These are phyloP conservation scores for Ganoderma lingzhi DNA, from an alignment of 1,284 basidiomycete species.

Conservation along the genomic window DNA sequence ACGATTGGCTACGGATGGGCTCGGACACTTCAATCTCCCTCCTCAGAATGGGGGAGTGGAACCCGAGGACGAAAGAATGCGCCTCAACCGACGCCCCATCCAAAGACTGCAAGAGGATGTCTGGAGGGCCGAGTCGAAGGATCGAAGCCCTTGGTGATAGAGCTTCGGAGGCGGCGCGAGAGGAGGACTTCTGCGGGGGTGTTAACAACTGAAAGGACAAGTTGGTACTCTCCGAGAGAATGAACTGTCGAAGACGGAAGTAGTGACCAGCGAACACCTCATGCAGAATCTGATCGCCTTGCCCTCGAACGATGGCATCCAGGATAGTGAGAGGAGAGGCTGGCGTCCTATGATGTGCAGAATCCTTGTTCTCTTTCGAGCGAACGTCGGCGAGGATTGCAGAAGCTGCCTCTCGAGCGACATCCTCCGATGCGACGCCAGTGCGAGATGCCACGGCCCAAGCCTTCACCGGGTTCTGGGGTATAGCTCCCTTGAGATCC, in stretches of 20 bases:
- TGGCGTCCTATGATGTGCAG: too few species aligned
- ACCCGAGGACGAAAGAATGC: background rate
- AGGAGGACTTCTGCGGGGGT: background rate
- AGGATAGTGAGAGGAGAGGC: background rate
- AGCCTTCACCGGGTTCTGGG: background rate
- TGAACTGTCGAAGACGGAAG: conserved; percentile 12
- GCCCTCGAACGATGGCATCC: background rate
- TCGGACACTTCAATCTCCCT: background rate
- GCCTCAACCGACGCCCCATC: conserved; percentile 55
- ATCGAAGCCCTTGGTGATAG: background rate
- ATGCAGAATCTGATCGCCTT: conserved; percentile 9
- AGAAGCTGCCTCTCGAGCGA: too few species aligned
- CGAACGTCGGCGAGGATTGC: too few species aligned
- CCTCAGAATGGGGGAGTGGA: background rate
- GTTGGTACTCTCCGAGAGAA: background rate
- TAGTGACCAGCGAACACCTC: conserved; percentile 27
- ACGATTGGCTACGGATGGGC: too few species aligned
- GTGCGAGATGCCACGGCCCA: background rate
- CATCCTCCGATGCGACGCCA: too few species aligned
- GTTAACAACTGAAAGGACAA: background rate
- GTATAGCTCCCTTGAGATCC: too few species aligned
- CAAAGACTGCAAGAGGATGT: conserved; percentile 54
- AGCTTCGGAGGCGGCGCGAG: too few species aligned
- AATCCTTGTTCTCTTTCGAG: too few species aligned
- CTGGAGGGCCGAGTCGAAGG: conserved; percentile 26